Evolutionary conservation across 1,139 yeast species (phyloP), one percentile per base, ranked within the genome.

Genomic region (Eremothecium sinecaudum): DNA sequence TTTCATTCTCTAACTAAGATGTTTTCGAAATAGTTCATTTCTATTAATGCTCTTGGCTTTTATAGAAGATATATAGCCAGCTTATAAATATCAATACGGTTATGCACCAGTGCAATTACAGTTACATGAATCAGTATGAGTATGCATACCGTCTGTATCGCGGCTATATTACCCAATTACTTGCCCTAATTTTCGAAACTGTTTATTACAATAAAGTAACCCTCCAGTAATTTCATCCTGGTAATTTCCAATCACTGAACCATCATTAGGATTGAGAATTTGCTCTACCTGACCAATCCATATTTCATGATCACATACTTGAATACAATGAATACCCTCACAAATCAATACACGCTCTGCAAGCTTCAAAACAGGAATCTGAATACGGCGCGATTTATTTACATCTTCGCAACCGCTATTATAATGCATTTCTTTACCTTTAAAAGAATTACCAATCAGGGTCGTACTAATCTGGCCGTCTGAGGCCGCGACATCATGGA

Each of bases 281-380:
- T 77, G 77, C 23, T 67, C 53, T 2, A 79, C 82, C 38, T 68
- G 66, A 2, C 81, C 92, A 3, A 82, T 75, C 94, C 95, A 84
- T 2, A 86, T 75, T 53, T 84, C 94, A 56, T 86, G 95, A 46
- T 79, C 82, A 39, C 79, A 84, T 0, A 84, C 75, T 13, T 58
- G 58, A 36, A 81, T 66, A 5, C 71, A 73, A 24, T 67, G 59
- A 26, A 61, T 59, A 29, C 73, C 71, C 38, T 69, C 62, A 52
- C 94, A 83, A 11, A 82, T 68, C 37, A 84, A 60, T 1, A 78
- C 72, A 18, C 75, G 61, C 44, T 77, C 84, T 13, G 81, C 71
- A 21, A 68, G 64, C 10, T 62, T 62, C 31, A 84, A 53, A 0
- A 80, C 61, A 0, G 94, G 94, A 8, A 81, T 57, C 13, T 62